These are phyloP conservation scores for Gigaspora rosea DNA, from an alignment of 192 early-diverging fungal species.

Conservation along the genomic window DNA sequence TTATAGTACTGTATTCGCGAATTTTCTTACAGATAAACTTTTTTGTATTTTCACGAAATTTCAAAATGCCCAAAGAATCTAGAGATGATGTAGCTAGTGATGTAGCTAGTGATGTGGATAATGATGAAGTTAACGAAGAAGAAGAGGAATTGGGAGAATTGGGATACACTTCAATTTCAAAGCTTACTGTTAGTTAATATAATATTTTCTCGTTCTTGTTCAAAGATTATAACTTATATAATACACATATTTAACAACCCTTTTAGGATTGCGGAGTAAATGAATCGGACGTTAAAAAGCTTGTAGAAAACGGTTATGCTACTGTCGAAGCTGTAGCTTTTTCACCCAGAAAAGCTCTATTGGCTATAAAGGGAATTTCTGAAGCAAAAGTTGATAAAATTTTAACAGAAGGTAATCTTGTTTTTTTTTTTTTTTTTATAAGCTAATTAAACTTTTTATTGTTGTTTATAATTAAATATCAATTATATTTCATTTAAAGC, in stretches of 20 bases:
- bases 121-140: too few species aligned
- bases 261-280: slow-evolving; percentile 69
- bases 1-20: too few species aligned
- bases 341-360: slow-evolving; percentile 84
- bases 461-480: background rate
- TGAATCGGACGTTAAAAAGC: slow-evolving; percentile 77
- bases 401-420: slow-evolving; percentile 70
- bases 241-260: background rate
- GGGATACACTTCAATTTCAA: too few species aligned
- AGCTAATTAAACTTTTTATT: background rate
- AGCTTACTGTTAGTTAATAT: too few species aligned
- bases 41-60: too few species aligned
- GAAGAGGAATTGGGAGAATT: too few species aligned
- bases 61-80: too few species aligned
- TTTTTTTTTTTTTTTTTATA: background rate
- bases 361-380: slow-evolving; percentile 92
- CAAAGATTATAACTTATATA: background rate
- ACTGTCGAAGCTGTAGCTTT: slow-evolving; percentile 94
- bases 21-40: too few species aligned
- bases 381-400: slow-evolving; percentile 97
- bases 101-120: too few species aligned
- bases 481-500: background rate
- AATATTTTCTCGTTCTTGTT: too few species aligned
- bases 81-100: too few species aligned
- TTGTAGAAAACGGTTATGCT: slow-evolving; percentile 82